Conservation (phyloP, 495 filamentous ascomycete genomes). For the Hypoxylon rickii region DNA sequence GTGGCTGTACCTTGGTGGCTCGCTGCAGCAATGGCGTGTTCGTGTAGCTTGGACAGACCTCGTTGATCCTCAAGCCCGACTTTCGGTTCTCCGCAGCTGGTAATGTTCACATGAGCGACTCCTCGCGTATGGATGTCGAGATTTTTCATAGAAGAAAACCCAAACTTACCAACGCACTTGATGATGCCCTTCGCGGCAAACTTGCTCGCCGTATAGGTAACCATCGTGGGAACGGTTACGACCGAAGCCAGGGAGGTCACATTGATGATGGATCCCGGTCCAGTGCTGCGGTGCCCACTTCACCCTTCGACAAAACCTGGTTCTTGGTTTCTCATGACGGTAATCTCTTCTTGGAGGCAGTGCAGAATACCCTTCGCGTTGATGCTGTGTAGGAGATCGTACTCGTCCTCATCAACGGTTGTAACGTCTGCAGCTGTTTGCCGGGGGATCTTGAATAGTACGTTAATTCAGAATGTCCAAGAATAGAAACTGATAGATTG, state of each 20-base stretch:
- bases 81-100: constrained; percentile 39
- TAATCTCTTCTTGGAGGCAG: constrained; percentile 28
- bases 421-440: background rate
- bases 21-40: constrained; percentile 44
- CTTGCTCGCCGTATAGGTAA: constrained; percentile 53
- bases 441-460: background rate
- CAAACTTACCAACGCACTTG: constrained; percentile 42
- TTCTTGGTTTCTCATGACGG: constrained; percentile 34
- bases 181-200: constrained; percentile 55
- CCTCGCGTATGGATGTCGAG: background rate
- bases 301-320: constrained; percentile 14
- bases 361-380: constrained; percentile 30
- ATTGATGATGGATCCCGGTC: constrained; percentile 53
- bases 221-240: constrained; percentile 39
- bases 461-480: background rate
- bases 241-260: constrained; percentile 52
- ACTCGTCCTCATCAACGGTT: constrained; percentile 16
- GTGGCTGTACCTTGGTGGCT: constrained; percentile 34
- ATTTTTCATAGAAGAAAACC: too few relatives aligned
- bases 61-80: constrained; percentile 47
- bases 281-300: constrained; percentile 23
- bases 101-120: background rate
- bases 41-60: constrained; percentile 47
- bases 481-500: too few relatives aligned
- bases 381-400: constrained; percentile 24